phyloP scores from a whole-genome alignment of 495 filamentous ascomycete species.

The Pseudoneurospora amorphoporcata region DNA sequence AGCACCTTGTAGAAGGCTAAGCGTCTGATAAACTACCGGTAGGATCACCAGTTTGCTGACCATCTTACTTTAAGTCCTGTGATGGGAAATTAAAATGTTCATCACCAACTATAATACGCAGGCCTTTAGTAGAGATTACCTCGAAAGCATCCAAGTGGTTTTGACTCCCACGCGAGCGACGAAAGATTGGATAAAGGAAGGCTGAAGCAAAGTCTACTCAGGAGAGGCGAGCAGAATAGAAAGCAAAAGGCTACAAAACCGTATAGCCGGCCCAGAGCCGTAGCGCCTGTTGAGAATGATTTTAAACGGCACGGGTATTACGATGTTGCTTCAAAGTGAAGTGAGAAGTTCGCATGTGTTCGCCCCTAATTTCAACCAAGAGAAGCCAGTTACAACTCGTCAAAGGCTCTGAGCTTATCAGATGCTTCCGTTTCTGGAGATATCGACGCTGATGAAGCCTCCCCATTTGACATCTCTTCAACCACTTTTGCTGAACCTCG shows the following conservation, averaged over 20 bases:
- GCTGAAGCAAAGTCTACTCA: background rate
- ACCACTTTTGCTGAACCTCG: background rate
- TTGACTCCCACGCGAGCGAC: background rate
- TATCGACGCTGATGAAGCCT: background rate
- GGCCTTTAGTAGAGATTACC: background rate
- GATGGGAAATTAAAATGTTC: background rate
- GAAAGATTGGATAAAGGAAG: background rate
- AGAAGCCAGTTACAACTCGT: constrained; percentile 26
- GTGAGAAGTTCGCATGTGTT: background rate
- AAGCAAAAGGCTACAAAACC: background rate
- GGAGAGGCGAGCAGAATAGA: background rate
- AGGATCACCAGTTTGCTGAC: background rate
- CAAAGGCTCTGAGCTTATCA: constrained; percentile 29
- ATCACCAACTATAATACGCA: background rate
- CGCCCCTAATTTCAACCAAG: background rate
- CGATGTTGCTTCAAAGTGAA: background rate
- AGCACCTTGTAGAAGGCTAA: background rate
- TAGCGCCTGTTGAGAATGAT: background rate
- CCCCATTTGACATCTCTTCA: background rate
- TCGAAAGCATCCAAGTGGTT: background rate
- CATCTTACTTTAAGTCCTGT: background rate
- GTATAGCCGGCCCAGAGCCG: background rate
- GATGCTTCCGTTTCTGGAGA: background rate
- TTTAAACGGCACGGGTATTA: background rate
- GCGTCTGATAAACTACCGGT: background rate